A percentile compares a stretch with the other conserved stretches of the same genome.
These are phyloP conservation scores for Paratinospora sagittata DNA, from an alignment of 164 flowering plant genomes.

Conservation along the genomic window DNA sequence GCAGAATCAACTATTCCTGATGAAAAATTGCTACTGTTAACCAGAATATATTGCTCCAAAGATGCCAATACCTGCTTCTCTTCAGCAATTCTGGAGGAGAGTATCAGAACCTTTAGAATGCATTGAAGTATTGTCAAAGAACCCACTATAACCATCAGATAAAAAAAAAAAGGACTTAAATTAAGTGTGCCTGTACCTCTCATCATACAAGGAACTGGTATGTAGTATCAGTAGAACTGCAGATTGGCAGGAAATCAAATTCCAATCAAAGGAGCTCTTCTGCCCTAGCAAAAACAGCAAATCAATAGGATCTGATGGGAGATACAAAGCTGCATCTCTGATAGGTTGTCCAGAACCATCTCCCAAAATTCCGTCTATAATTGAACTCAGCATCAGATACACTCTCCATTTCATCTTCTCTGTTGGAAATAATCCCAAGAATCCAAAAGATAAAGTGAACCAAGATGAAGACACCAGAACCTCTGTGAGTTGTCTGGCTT, in stretches of 20 bases:
- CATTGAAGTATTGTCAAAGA: not conserved
- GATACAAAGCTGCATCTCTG: slow-evolving; percentile 54
- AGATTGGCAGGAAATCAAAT: slow-evolving; percentile 60
- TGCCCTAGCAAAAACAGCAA: slow-evolving; percentile 78
- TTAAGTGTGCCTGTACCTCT: slow-evolving; percentile 53
- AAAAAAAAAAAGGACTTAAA: no score
- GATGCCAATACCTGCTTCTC: slow-evolving; percentile 73
- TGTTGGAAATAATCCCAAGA: slow-evolving; percentile 70
- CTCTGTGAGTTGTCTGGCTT: slow-evolving; percentile 37
- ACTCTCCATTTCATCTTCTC: slow-evolving; percentile 68
- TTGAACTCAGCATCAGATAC: slow-evolving; percentile 59
- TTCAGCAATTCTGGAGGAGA: slow-evolving; percentile 68
- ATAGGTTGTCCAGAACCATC: slow-evolving; percentile 57
- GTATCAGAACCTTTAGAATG: not conserved
- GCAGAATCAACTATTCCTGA: slow-evolving; percentile 26
- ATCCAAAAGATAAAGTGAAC: slow-evolving; percentile 74
- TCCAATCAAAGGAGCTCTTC: slow-evolving; percentile 42
- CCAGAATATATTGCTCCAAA: slow-evolving; percentile 77
- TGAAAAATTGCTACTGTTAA: slow-evolving; percentile 39
- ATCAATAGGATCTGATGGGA: slow-evolving; percentile 88
- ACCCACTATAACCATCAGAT: not conserved
- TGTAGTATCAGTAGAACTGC: slow-evolving; percentile 62
- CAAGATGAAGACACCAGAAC: slow-evolving; percentile 57
- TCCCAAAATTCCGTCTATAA: slow-evolving; percentile 56
- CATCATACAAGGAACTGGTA: slow-evolving; percentile 59